Evolutionary conservation across 768 basidiomycete species (phyloP).

Genomic region (Rhodosporidiobolus sp.): DNA sequence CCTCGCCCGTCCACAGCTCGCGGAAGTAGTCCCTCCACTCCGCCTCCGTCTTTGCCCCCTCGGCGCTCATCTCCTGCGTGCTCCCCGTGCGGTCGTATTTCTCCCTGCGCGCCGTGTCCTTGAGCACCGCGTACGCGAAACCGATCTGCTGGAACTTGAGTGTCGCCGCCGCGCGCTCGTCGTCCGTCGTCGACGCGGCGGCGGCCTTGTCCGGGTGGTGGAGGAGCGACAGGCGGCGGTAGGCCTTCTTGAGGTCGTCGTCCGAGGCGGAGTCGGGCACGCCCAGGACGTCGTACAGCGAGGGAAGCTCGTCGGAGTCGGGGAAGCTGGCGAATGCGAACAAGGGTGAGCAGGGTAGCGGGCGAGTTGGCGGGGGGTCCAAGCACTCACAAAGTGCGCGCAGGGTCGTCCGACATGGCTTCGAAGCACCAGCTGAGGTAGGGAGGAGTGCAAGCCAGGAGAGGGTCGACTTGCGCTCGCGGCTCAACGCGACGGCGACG

Average conservation of each 20-base stretch:
- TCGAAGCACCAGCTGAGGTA: too few species aligned
- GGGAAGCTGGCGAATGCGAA: constrained; percentile 18
- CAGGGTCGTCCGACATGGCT: constrained; percentile 21
- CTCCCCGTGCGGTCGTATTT: constrained; percentile 81
- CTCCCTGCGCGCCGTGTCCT: constrained; percentile 69
- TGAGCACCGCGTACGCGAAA: constrained; percentile 84
- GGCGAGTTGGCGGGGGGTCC: too few species aligned
- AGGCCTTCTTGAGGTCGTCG: constrained; percentile 53
- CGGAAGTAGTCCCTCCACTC: constrained; percentile 92
- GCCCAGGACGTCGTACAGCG: constrained; percentile 39
- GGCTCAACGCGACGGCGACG: too few species aligned
- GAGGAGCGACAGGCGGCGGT: constrained; percentile 73
- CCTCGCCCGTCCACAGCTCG: constrained; percentile 44
- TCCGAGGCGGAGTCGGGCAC: constrained; percentile 10
- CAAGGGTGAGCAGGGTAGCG: background rate
- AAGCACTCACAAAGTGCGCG: constrained; percentile 21
- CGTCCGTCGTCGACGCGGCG: constrained; percentile 61
- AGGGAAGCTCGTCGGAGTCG: constrained; percentile 20
- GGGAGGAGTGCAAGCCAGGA: background rate
- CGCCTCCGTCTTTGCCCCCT: constrained; percentile 63
- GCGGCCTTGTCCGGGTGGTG: constrained; percentile 79
- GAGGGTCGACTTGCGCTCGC: background rate
- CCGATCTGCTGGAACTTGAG: constrained; percentile 78
- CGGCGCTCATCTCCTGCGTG: constrained; percentile 68
- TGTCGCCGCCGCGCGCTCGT: constrained; percentile 65